Evolutionary conservation across 1,139 yeast species (phyloP).

Genomic region (Candida glucosophila): DNA sequence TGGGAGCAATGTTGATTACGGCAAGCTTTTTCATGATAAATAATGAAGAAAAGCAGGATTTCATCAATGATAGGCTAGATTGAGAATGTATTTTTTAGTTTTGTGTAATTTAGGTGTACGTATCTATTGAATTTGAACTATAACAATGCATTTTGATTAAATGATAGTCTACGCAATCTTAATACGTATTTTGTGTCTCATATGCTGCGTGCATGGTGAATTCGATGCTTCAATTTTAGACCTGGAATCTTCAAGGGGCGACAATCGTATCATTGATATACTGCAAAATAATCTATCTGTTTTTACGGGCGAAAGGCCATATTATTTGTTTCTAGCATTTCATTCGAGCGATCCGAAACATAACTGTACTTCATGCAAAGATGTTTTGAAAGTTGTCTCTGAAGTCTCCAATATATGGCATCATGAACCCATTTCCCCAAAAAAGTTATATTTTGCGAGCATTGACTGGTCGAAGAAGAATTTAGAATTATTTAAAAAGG

Average conservation of each 20-base stretch:
- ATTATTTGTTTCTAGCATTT: constrained; percentile 25
- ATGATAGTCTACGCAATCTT: not conserved
- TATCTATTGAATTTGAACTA: not conserved
- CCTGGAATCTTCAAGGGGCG: constrained; percentile 8
- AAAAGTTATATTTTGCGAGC: constrained; percentile 36
- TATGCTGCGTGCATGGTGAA: constrained; percentile 1
- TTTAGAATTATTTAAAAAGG: constrained; percentile 23
- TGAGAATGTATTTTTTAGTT: constrained; percentile 1
- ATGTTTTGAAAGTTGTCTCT: constrained; percentile 15
- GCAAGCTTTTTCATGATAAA: constrained; percentile 79
- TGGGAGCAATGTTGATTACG: constrained; percentile 77
- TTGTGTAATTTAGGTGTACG: not conserved
- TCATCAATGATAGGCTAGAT: constrained; percentile 16
- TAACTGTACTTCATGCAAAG: constrained; percentile 22
- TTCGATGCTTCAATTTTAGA: constrained; percentile 3
- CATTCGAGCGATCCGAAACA: constrained; percentile 29
- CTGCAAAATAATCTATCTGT: constrained; percentile 20
- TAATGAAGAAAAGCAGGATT: constrained; percentile 61
- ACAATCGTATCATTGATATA: constrained; percentile 19
- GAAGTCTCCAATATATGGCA: constrained; percentile 37
- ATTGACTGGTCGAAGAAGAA: constrained; percentile 44
- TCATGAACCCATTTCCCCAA: constrained; percentile 28
- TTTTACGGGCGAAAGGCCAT: constrained; percentile 28
- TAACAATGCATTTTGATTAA: not conserved
- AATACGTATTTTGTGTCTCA: constrained; percentile 1